Evolutionary conservation across 768 basidiomycete species (phyloP).

Genomic region (Xerocomellus intermedius): DNA sequence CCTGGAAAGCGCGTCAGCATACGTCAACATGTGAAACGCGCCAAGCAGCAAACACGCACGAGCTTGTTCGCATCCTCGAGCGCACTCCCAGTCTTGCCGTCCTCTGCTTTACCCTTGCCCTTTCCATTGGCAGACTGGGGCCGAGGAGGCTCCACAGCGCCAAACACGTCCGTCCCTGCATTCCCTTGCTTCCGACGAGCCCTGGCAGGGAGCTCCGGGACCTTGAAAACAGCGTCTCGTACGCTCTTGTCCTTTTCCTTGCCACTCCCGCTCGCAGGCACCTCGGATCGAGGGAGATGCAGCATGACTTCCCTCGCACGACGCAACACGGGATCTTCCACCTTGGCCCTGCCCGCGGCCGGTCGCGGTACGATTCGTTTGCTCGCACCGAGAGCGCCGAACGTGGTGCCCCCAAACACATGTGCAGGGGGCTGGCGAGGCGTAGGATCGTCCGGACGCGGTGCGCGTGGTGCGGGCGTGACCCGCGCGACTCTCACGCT

Average conservation of each 20-base stretch:
- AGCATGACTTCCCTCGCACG: conserved; percentile 40
- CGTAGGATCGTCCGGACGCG: conserved; percentile 77
- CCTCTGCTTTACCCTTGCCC: conserved; percentile 36
- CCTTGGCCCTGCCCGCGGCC: conserved; percentile 10
- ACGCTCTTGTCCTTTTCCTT: conserved; percentile 2
- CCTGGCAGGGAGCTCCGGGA: conserved; percentile 45
- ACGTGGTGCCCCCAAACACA: conserved; percentile 10
- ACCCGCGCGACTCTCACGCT: conserved; percentile 57
- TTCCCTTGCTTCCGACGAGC: conserved; percentile 17
- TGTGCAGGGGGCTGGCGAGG: conserved; percentile 62
- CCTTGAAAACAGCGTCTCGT: conserved; percentile 38
- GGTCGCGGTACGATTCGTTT: conserved; percentile 23
- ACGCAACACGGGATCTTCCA: conserved; percentile 32
- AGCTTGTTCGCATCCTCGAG: conserved; percentile 62
- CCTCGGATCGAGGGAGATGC: conserved; percentile 33
- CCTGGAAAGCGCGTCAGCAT: conserved; percentile 17
- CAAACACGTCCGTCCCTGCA: conserved; percentile 32
- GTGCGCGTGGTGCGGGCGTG: conserved; percentile 41
- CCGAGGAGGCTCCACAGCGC: conserved; percentile 20
- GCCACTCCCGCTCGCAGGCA: conserved; percentile 1
- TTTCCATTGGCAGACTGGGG: conserved; percentile 28
- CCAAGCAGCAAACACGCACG: conserved; percentile 36
- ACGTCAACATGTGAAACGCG: background rate
- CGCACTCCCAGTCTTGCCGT: conserved; percentile 23
- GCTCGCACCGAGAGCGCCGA: conserved; percentile 18